These are phyloP conservation scores for Ophiostoma himal-ulmi DNA, from an alignment of 2,329 filamentous ascomycete species.

Conservation along the genomic window DNA sequence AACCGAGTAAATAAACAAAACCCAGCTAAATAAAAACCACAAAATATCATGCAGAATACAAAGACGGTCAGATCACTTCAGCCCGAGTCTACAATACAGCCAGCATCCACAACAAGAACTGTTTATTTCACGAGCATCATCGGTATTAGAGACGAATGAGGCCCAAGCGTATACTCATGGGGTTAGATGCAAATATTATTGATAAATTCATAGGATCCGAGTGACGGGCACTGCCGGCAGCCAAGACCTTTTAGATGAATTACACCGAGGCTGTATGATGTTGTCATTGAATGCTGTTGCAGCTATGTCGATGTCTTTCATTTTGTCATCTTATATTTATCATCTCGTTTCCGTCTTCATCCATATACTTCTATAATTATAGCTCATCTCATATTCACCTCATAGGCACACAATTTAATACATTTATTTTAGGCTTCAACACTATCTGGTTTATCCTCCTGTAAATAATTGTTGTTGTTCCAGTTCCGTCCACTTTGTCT, in stretches of 20 bases:
- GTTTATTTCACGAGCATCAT: background rate
- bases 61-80: background rate
- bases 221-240: slow-evolving; percentile 4
- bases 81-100: background rate
- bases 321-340: background rate
- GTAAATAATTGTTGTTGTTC: background rate
- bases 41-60: background rate
- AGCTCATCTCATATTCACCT: background rate
- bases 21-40: too few relatives aligned
- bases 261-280: background rate
- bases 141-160: background rate
- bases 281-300: background rate
- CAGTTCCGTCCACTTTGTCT: background rate
- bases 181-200: background rate
- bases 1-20: too few relatives aligned
- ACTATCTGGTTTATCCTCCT: background rate
- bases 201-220: background rate
- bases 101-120: background rate
- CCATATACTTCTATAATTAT: background rate
- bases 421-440: background rate
- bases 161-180: background rate
- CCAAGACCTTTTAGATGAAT: slow-evolving; percentile 1
- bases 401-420: background rate
- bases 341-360: background rate
- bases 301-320: background rate